Conservation (phyloP, 139 green algal species). For the Pseudopediastrum boryanum region DNA sequence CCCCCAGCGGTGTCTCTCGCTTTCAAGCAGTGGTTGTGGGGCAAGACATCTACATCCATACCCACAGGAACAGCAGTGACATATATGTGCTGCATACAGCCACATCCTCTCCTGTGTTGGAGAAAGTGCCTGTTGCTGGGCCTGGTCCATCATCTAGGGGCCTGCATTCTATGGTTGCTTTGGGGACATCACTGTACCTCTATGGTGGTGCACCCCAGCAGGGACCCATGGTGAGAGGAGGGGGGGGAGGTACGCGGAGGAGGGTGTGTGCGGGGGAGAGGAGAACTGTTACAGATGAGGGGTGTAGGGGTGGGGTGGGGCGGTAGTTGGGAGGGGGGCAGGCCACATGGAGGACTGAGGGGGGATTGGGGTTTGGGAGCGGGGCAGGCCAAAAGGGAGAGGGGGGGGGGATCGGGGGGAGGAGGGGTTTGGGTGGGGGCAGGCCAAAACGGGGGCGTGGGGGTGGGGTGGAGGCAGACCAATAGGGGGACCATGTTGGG, state of each 20-base stretch:
- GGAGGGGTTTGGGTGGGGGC: too few species aligned
- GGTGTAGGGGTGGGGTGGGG: too few species aligned
- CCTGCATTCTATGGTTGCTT: conserved; percentile 47
- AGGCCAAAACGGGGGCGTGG: too few species aligned
- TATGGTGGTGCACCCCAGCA: conserved; percentile 52
- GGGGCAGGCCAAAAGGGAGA: too few species aligned
- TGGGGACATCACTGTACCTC: conserved; percentile 32
- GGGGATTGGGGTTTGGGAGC: too few species aligned
- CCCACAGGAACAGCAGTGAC: conserved; percentile 39
- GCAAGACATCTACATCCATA: conserved; percentile 50
- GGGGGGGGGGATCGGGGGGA: too few species aligned
- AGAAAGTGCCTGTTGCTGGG: conserved; percentile 19
- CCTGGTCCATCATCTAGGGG: conserved; percentile 39
- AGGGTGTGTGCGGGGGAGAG: neutral
- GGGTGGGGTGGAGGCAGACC: too few species aligned
- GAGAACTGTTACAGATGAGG: too few species aligned
- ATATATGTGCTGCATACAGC: conserved; percentile 49
- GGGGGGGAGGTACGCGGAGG: neutral
- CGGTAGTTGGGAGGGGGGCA: too few species aligned
- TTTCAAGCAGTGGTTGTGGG: conserved; percentile 42
- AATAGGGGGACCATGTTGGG: too few species aligned
- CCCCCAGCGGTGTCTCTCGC: conserved; percentile 40
- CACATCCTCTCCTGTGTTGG: neutral
- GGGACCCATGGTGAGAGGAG: conserved; percentile 50
- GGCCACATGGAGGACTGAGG: too few species aligned